Conservation (phyloP, 805 yeast species). For the Metschnikowia koreensis region DNA sequence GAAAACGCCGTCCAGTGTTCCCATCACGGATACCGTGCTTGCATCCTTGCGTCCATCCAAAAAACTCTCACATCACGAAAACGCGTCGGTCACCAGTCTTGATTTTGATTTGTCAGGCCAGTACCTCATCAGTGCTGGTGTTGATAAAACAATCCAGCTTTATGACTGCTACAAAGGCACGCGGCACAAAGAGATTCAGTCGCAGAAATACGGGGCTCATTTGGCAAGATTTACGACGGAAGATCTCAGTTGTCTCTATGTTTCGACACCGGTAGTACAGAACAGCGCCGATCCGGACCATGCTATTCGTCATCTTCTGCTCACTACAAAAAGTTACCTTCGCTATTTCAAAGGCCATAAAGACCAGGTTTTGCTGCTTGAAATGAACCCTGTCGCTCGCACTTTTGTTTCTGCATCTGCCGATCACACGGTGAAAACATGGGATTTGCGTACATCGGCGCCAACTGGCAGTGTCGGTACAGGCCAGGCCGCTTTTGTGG, state of each 20-base stretch:
- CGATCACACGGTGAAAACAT: slow-evolving; percentile 78
- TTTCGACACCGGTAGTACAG: slow-evolving; percentile 57
- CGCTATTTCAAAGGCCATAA: slow-evolving; percentile 89
- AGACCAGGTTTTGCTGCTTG: slow-evolving; percentile 67
- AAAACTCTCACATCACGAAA: slow-evolving; percentile 48
- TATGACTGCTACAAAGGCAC: slow-evolving; percentile 74
- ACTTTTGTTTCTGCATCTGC: slow-evolving; percentile 62
- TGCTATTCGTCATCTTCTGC: slow-evolving; percentile 69
- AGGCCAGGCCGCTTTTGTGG: slow-evolving; percentile 54
- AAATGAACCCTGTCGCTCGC: slow-evolving; percentile 69
- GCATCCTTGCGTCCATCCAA: slow-evolving; percentile 40
- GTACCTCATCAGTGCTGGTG: slow-evolving; percentile 69
- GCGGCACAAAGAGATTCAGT: slow-evolving; percentile 64
- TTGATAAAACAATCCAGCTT: slow-evolving; percentile 78
- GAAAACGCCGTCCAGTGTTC: slow-evolving; percentile 24
- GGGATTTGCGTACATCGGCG: slow-evolving; percentile 77
- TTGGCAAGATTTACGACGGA: slow-evolving; percentile 80
- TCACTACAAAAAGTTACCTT: slow-evolving; percentile 74
- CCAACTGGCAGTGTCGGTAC: slow-evolving; percentile 59
- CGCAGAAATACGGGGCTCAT: slow-evolving; percentile 91
- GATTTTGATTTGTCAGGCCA: slow-evolving; percentile 86
- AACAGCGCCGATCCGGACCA: slow-evolving; percentile 52
- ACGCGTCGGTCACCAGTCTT: slow-evolving; percentile 61
- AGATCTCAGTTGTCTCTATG: slow-evolving; percentile 70
- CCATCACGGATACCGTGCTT: slow-evolving; percentile 26